Conservation (phyloP, 805 yeast genomes). For the Komagataella pseudopastoris region DNA sequence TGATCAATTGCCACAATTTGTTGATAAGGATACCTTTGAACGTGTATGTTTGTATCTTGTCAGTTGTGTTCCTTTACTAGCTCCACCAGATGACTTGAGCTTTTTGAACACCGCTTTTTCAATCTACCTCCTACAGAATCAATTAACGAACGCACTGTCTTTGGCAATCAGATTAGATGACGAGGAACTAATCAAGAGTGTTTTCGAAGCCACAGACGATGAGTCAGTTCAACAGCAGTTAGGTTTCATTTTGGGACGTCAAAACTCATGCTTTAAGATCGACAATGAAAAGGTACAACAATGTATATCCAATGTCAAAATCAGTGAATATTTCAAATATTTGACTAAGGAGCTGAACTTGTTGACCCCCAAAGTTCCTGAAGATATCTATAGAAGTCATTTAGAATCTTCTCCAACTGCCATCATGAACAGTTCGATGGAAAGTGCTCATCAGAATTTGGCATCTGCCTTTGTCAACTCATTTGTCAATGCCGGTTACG, state of each 20-base stretch:
- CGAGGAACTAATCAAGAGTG: constrained; percentile 60
- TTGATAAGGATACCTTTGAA: constrained; percentile 70
- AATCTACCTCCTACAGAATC: constrained; percentile 66
- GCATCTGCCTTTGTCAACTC: constrained; percentile 93
- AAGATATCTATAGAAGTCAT: constrained; percentile 86
- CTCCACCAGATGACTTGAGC: constrained; percentile 85
- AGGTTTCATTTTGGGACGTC: constrained; percentile 79
- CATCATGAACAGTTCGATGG: constrained; percentile 32
- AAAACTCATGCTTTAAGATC: constrained; percentile 67
- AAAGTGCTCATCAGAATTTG: constrained; percentile 88
- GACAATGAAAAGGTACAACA: constrained; percentile 69
- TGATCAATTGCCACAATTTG: constrained; percentile 69
- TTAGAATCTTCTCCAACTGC: constrained; percentile 41
- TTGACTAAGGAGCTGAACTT: constrained; percentile 80
- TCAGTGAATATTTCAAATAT: constrained; percentile 69
- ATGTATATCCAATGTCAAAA: constrained; percentile 65
- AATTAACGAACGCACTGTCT: constrained; percentile 80
- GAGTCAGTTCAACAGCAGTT: constrained; percentile 71
- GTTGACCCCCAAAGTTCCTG: constrained; percentile 84
- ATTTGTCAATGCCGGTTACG: constrained; percentile 83
- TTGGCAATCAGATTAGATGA: constrained; percentile 85
- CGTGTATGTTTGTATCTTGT: constrained; percentile 92
- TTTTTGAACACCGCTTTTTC: constrained; percentile 82
- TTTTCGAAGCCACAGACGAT: constrained; percentile 73
- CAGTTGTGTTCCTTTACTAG: constrained; percentile 89